Evolutionary conservation across 257 asterid genomes (phyloP).

Genomic region (Solanum boliviense): DNA sequence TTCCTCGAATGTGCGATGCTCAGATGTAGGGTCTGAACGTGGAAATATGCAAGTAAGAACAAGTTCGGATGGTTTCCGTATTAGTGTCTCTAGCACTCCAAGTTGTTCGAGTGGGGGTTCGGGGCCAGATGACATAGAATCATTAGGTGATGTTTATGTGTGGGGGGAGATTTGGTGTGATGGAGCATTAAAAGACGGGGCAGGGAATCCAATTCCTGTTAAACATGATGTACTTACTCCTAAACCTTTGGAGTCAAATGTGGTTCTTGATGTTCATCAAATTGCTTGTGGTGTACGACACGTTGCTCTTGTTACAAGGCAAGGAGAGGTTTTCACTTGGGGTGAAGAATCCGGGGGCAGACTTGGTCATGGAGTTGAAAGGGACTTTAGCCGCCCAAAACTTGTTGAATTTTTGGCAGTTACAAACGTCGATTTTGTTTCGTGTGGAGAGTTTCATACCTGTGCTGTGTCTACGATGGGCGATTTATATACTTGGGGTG

Average conservation of each 20-base stretch:
- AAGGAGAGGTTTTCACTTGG: slow-evolving; percentile 93
- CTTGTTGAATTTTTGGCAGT: slow-evolving; percentile 66
- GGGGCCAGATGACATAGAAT: slow-evolving; percentile 95
- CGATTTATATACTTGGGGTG: slow-evolving; percentile 95
- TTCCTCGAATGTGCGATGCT: slow-evolving; percentile 22
- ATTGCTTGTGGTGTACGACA: slow-evolving; percentile 86
- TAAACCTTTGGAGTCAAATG: slow-evolving; percentile 64
- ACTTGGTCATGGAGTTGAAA: slow-evolving; percentile 82
- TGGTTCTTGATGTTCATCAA: slow-evolving; percentile 79
- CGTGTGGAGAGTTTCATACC: slow-evolving; percentile 87
- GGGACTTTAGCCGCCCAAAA: slow-evolving; percentile 58
- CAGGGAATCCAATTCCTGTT: slow-evolving; percentile 43
- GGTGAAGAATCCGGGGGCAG: slow-evolving; percentile 94
- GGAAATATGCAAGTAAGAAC: slow-evolving; percentile 80
- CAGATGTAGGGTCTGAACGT: slow-evolving; percentile 76
- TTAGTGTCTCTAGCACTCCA: slow-evolving; percentile 90
- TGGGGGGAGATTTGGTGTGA: slow-evolving; percentile 97
- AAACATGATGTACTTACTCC: slow-evolving; percentile 64
- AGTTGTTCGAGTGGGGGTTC: slow-evolving; percentile 87
- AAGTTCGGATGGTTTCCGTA: slow-evolving; percentile 88
- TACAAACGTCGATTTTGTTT: slow-evolving; percentile 56
- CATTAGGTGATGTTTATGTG: slow-evolving; percentile 89
- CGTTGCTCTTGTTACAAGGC: slow-evolving; percentile 78
- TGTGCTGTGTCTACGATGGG: slow-evolving; percentile 78
- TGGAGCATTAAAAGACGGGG: slow-evolving; percentile 38